Percentiles rank a stretch among this genome's conserved stretches.
Conservation (phyloP, 495 filamentous ascomycete genomes). For the Sabuloglossum arenarium region DNA sequence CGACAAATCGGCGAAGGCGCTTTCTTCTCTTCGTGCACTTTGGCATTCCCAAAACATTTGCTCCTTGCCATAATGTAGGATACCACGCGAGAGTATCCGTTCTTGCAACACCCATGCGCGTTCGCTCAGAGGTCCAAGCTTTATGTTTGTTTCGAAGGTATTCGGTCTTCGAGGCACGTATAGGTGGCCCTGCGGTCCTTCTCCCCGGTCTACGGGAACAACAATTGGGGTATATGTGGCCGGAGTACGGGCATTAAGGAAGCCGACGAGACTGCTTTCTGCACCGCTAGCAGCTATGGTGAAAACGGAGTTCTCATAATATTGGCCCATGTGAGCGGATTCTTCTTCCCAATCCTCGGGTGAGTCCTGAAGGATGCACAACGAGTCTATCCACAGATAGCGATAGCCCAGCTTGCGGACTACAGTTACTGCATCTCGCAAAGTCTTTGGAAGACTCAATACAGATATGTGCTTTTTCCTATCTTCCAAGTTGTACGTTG, state of each 20-base stretch:
- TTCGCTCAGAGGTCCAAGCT: not conserved
- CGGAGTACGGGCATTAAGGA: not conserved
- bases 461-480: not conserved
- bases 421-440: conserved; percentile 1
- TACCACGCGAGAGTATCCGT: not conserved
- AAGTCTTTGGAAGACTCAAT: not conserved
- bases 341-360: conserved; percentile 1
- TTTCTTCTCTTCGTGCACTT: no score
- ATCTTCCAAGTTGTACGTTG: not conserved
- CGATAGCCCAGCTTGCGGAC: not conserved
- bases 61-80: not conserved
- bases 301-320: not conserved
- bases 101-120: not conserved
- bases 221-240: not conserved
- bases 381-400: conserved; percentile 4
- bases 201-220: no score
- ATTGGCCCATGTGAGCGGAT: not conserved
- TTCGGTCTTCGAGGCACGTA: not conserved
- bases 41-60: not conserved
- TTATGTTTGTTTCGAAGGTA: not conserved
- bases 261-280: not conserved
- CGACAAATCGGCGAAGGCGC: no score
- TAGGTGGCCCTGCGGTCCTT: not conserved
- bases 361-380: conserved; percentile 4
- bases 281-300: not conserved